Evolutionary conservation across 177 flowering plant genomes (phyloP), one percentile per base, ranked within the genome.

Genomic region (Tripterygium wilfordii): DNA sequence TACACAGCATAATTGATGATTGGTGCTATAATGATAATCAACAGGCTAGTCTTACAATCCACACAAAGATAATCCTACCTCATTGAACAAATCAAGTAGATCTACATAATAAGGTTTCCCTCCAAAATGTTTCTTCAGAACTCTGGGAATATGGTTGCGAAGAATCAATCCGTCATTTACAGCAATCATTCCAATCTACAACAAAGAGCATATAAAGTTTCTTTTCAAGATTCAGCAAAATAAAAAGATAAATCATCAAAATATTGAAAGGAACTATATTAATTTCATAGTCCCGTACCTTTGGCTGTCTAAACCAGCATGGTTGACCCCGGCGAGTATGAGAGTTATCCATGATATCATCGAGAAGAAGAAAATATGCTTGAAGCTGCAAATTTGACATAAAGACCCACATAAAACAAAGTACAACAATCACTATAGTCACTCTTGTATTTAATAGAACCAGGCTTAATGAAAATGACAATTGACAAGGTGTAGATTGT

Each of bases 311-410:
- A 61, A 72, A 92, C 98, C 98, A 92, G 59, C 98, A 92, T 53
- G 88, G 94, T 33, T 86, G 95, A 53, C 94, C 88, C 22, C 96
- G 83, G 9, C 98, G 80, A 22, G 95, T 88, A 43, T 73, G 78
- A 30, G 96, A 92, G 36, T 39, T 52, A 63, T 92, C 98, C 96
- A 85, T 85, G 15, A 92, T 88, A 48, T 92, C 98, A 79, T 92
- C 98, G 35, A 85, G 92, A 45, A 92, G 88, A 50, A 91, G 95
- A 56, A 87, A 85, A 62, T 80, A 88, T 25, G 96, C 98, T 52
- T 88, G 96, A 60, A 91, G 88, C 98, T 91, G 88, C 68, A 72
- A 46, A 39, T 23, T 61, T 8, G 49, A 29, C 1, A 24, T 2
- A n/a, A n/a, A n/a, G n/a, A n/a, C n/a, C n/a, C n/a, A n/a, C n/a